Conservation (phyloP, 2,329 filamentous ascomycete species). For the Thielaviopsis ethacetica region DNA sequence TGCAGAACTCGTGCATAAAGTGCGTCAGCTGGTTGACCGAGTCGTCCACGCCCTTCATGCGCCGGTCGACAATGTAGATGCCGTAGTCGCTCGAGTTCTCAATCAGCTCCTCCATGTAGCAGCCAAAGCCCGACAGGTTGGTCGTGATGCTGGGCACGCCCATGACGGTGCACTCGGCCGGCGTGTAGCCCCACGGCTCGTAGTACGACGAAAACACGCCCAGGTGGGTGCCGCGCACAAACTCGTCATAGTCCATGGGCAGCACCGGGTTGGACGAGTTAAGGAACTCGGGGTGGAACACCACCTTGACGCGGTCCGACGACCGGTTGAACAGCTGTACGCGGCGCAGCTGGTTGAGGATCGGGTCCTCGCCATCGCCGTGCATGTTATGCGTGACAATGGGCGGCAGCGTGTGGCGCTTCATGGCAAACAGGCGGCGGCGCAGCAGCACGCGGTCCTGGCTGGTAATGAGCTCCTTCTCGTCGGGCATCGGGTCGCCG, state of each 20-base stretch:
- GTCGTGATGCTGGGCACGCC: constrained; percentile 96
- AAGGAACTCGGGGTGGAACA: constrained; percentile 97
- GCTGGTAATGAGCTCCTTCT: constrained; percentile 85
- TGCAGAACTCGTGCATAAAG: constrained; percentile 78
- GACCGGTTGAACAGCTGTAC: constrained; percentile 97
- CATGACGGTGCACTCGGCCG: constrained; percentile 97
- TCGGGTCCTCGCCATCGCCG: constrained; percentile 83
- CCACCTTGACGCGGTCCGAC: constrained; percentile 84
- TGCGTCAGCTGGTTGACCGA: constrained; percentile 85
- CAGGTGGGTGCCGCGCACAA: constrained; percentile 89
- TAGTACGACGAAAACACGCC: constrained; percentile 97
- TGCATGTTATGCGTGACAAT: constrained; percentile 99
- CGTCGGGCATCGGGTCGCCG: constrained; percentile 80
- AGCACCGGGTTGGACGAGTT: constrained; percentile 91
- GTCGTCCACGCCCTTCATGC: constrained; percentile 90
- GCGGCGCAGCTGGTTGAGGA: constrained; percentile 86
- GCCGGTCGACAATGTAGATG: constrained; percentile 95
- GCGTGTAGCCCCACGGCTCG: constrained; percentile 98
- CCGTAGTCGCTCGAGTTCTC: constrained; percentile 97
- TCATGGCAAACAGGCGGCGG: constrained; percentile 89
- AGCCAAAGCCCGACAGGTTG: constrained; percentile 93
- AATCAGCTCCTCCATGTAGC: constrained; percentile 98
- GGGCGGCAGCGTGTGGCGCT: constrained; percentile 73
- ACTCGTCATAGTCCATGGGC: constrained; percentile 94
- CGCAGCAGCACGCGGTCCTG: constrained; percentile 88